Evolutionary conservation across 2,329 filamentous ascomycete species (phyloP).

Genomic region (Lachnellula willkommii): DNA sequence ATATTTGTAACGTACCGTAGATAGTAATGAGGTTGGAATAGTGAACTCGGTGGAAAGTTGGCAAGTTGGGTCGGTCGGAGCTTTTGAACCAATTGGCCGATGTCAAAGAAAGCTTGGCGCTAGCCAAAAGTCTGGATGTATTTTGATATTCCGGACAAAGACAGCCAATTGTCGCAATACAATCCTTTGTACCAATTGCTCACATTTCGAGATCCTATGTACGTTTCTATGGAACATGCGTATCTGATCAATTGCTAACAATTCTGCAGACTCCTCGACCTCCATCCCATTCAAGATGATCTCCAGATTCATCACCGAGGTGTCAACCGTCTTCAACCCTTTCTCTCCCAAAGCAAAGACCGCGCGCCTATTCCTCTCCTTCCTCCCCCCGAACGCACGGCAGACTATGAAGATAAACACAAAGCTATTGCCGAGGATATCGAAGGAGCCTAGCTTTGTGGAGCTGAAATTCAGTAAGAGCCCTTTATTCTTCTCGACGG

Average conservation of each 20-base stretch:
- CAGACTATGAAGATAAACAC: constrained; percentile 72
- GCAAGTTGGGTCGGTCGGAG: constrained; percentile 3
- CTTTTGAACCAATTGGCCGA: constrained; percentile 10
- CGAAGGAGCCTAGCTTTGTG: constrained; percentile 63
- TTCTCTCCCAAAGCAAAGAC: constrained; percentile 76
- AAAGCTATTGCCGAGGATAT: constrained; percentile 65
- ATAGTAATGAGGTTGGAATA: background rate
- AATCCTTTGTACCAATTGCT: background rate
- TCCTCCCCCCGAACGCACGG: constrained; percentile 75
- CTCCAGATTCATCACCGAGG: constrained; percentile 78
- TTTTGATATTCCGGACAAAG: constrained; percentile 5
- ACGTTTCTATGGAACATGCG: background rate
- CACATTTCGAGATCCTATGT: background rate
- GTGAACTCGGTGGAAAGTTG: constrained; percentile 5
- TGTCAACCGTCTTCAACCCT: constrained; percentile 85
- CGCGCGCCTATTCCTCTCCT: constrained; percentile 80
- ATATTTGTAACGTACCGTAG: background rate
- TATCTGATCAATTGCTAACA: constrained; percentile 1
- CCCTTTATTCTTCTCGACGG: constrained; percentile 3
- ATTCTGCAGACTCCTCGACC: background rate
- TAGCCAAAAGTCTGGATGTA: background rate
- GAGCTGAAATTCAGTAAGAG: constrained; percentile 77
- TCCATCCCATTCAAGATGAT: constrained; percentile 55
- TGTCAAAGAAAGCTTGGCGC: background rate
- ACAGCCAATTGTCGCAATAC: background rate